Evolutionary conservation across 202 grass and related monocot genomes (phyloP).

Genomic region (Carex sylvatica): DNA sequence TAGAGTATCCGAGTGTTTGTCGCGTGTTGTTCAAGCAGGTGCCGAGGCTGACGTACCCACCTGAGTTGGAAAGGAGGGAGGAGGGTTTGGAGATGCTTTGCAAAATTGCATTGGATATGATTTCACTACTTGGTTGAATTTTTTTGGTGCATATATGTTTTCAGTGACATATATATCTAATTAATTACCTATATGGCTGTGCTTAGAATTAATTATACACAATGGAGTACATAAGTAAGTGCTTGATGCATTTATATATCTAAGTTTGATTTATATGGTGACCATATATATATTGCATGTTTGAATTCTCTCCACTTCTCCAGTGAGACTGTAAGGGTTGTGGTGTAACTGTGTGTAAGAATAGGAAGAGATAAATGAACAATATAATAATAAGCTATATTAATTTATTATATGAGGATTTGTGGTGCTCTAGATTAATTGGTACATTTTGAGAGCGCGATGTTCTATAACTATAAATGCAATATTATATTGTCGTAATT

Average conservation of each 20-base stretch:
- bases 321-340: neutral
- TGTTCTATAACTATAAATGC: neutral
- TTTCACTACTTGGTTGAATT: constrained; percentile 44
- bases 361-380: neutral
- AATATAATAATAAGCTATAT: neutral
- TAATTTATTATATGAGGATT: neutral
- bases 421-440: neutral
- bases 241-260: neutral
- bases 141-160: neutral
- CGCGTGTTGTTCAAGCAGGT: constrained; percentile 52
- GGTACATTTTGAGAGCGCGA: neutral
- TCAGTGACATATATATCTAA: neutral
- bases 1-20: constrained; percentile 76
- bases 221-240: neutral
- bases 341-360: neutral
- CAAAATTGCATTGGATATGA: constrained; percentile 69
- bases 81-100: constrained; percentile 54
- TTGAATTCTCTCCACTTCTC: neutral
- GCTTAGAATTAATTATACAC: neutral
- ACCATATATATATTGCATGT: neutral
- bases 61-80: constrained; percentile 48
- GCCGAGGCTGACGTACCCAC: constrained; percentile 43
- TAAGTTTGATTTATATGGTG: neutral
- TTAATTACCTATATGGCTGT: neutral
- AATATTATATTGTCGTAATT: neutral